Base-by-base conservation (phyloP, 2,329 filamentous ascomycete genomes). In the Calonectria hawksworthii region DNA sequence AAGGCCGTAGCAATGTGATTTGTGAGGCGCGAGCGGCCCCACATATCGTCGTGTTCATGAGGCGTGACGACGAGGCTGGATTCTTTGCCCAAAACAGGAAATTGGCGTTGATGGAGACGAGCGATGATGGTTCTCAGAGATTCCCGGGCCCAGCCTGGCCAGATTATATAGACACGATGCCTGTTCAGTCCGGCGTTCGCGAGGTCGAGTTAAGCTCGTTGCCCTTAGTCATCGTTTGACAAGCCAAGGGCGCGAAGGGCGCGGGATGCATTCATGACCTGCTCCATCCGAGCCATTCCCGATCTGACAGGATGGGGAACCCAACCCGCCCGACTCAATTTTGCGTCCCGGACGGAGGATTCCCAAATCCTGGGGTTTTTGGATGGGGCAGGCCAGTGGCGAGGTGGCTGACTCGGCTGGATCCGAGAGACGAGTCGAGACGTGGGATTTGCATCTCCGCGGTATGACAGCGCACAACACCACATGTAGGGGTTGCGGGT, bases 161-260 rank as follows among this genome's bases (percentile, higher is more conserved):
- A 18, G 14, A 41, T 63, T 50, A 65, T 50, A 38, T 50, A 50
- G 7, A 21, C 16, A n/a, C 13, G 26, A 10, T 6, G 18, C 6
- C 6, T 28, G 16, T 10, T 18, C 5, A 18, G 7, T 26, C 64
- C 30, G 34, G 23, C 56, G 7, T 41, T 23, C 6, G 32, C 56
- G 68, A 64, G 23, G 68, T 70, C 34, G 14, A 70, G 34, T 70
- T 70, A 70, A 44, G 41, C 68, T 70, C 47, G 41, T 54, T 8
- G 7, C 34, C 18, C 44, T 70, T 70, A 70, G 68, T 70, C 47
- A 70, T 70, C 34, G n/a, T 18, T 59, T 68, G 51, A 59, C 51
- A 59, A 59, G 18, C 11, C 50, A 68, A 68, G 50, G 65, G 50
- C 52, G 66, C 38, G 34, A 41, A 41, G 36, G 32, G 32, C 41